Evolutionary conservation across 805 yeast species (phyloP), one percentile per base, ranked within the genome.

Genomic region (Kregervanrija fluxuum): DNA sequence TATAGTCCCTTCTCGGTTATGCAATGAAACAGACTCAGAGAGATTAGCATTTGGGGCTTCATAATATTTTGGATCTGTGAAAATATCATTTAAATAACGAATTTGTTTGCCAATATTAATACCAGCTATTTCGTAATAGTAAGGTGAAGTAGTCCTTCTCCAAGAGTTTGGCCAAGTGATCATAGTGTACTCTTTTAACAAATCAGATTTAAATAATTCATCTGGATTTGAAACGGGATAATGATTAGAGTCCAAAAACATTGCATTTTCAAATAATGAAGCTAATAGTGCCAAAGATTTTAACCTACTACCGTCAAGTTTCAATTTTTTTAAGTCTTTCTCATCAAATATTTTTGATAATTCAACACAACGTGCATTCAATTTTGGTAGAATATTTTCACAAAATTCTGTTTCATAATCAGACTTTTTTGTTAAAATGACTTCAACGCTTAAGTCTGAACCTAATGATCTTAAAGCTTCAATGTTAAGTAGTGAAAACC

Each of bases 131-230:
- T 77, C 77, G 55, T 75, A 78, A 55, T 62, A 80, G 33, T 62
- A 63, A 13, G 85, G 86, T 46, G 73, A 69, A 2, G 85, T 80
- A 12, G 83, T 73, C 57, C 86, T 67, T 56, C 75, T 69, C 87
- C 88, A 82, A 47, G 77, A 76, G 61, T 82, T 88, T 1, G 88
- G 88, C 88, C 88, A 82, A 14, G 77, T 73, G 12, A 80, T 68
- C 59, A 80, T 61, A 0, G 77, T 74, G n/a, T 62, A 59, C 9
- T 66, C 58, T 31, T 62, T 54, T 60, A 65, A 79, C 11, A 77
- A 66, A 4, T 67, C 59, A 0, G 75, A 67, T 2, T 61, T 61
- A 46, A 80, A 74, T 17, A 81, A 54, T 12, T 62, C 55, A 47
- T 76, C 79, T 1, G 89, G 80, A 11, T 58, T 45, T 4, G 76